Base-by-base conservation (phyloP, 768 basidiomycete species). In the Galerina sulciceps region DNA sequence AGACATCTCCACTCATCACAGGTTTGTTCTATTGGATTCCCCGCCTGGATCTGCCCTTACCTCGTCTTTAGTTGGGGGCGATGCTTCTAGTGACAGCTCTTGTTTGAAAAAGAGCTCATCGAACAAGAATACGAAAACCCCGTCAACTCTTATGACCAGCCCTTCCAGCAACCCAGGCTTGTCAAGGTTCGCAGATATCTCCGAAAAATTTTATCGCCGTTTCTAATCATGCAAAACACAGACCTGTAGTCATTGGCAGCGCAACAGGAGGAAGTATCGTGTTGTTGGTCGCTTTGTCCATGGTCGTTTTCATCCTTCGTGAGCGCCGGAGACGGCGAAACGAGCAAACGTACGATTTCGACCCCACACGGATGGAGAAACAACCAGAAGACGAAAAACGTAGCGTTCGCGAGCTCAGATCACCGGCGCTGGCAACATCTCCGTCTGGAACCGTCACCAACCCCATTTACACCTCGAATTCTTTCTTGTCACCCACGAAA, bases 171-270 rank as follows among this genome's bases (percentile, higher is more conserved):
- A 53, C 10, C 58, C 62, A n/a, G 41, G 53, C 1, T 40, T 47
- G 6, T 62, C 60, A 60, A 64, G 57, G 62, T 64, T 17, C 20
- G 62, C 47, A 13, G 13, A 4, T 10, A 22, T 20, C 18, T 5
- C 18, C 34, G 22, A 17, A 18, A 34, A 8, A 20, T 14, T 22
- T 15, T 18, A 41, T 49, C 5, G 51, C 31, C 13, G 13, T 15
- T 55, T 43, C 22, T 36, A n/a, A 50, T 15, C 34, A 2, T 18
- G 8, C 10, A 8, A 14, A 37, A 35, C 56, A 2, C 43, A 87
- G 82, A 59, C 69, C 69, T 20, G 73, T 79, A 10, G 72, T 83
- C 51, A 80, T 86, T 48, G 82, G 81, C 6, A 69, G 79, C 36
- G 72, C 78, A 37, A 68, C 77, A 36, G 81, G 76, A 35, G 76